Conservation (phyloP, 176 grass and related monocot species). For the Metroxylon sagu region DNA sequence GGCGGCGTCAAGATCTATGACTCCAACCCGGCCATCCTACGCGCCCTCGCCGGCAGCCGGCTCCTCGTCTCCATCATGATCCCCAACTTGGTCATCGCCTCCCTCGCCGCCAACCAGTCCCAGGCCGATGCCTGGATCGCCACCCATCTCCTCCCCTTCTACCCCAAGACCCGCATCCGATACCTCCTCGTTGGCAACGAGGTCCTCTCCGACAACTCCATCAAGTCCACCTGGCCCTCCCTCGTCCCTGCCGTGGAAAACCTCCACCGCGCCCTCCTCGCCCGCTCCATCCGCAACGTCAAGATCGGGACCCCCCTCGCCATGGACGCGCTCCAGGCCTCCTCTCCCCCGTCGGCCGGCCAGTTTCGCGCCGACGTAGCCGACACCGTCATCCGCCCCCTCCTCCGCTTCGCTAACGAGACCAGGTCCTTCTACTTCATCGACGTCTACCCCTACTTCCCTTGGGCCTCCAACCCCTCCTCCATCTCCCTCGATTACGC, state of each 20-base stretch:
- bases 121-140: conserved; percentile 58
- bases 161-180: conserved; percentile 37
- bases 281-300: conserved; percentile 34
- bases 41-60: conserved; percentile 43
- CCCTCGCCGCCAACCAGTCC: conserved; percentile 35
- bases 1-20: no score
- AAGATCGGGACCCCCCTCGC: conserved; percentile 83
- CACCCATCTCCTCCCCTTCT: conserved; percentile 44
- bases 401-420: conserved; percentile 49
- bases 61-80: conserved; percentile 83
- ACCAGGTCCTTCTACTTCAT: conserved; percentile 86
- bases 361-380: conserved; percentile 64
- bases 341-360: conserved; percentile 55
- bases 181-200: conserved; percentile 92
- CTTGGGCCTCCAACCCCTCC: conserved; percentile 37
- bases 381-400: conserved; percentile 47
- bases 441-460: no score
- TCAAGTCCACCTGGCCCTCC: conserved; percentile 41
- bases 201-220: conserved; percentile 64
- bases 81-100: conserved; percentile 59
- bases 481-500: conserved; percentile 62
- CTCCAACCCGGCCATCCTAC: no score
- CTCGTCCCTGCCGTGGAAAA: conserved; percentile 75
- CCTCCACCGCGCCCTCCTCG: conserved; percentile 42
- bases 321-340: conserved; percentile 60